phyloP scores from a whole-genome alignment of 768 basidiomycete species.

The Calvatia gigantea region DNA sequence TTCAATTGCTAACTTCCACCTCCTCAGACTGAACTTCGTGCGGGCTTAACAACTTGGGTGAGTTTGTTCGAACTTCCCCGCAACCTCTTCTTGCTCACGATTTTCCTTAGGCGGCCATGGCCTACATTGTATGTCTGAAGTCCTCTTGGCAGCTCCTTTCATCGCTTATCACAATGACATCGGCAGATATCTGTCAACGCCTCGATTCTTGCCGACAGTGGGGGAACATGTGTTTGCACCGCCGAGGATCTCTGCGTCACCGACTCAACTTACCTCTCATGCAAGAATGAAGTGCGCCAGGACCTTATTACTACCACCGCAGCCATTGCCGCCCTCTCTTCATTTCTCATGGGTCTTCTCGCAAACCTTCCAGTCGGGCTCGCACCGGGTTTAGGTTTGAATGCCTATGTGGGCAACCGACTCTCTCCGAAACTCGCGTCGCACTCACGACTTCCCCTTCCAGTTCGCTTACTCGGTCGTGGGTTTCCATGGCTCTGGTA shows the following conservation, averaged over 20 bases:
- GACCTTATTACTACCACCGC: conserved; percentile 86
- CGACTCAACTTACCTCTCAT: conserved; percentile 52
- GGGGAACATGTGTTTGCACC: conserved; percentile 79
- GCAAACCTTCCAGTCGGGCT: conserved; percentile 90
- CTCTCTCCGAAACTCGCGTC: background rate
- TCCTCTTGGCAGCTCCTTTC: background rate
- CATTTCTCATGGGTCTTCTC: conserved; percentile 77
- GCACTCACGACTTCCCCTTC: background rate
- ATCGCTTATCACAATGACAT: conserved; percentile 5
- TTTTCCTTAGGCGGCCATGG: conserved; percentile 63
- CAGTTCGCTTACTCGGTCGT: conserved; percentile 89
- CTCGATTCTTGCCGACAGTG: conserved; percentile 68
- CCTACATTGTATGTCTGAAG: conserved; percentile 61
- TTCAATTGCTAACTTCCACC: background rate
- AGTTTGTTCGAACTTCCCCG: conserved; percentile 18
- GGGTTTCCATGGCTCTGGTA: conserved; percentile 74
- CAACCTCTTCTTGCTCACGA: background rate
- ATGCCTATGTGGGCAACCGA: conserved; percentile 63
- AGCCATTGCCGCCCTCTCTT: conserved; percentile 69
- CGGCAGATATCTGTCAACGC: conserved; percentile 82
- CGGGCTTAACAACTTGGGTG: conserved; percentile 81
- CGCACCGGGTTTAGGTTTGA: conserved; percentile 82
- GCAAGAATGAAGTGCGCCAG: conserved; percentile 57
- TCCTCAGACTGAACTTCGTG: conserved; percentile 69
- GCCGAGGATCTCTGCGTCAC: conserved; percentile 49